Conservation (phyloP, 129 eudicot genomes). For the Solidago caesia region DNA sequence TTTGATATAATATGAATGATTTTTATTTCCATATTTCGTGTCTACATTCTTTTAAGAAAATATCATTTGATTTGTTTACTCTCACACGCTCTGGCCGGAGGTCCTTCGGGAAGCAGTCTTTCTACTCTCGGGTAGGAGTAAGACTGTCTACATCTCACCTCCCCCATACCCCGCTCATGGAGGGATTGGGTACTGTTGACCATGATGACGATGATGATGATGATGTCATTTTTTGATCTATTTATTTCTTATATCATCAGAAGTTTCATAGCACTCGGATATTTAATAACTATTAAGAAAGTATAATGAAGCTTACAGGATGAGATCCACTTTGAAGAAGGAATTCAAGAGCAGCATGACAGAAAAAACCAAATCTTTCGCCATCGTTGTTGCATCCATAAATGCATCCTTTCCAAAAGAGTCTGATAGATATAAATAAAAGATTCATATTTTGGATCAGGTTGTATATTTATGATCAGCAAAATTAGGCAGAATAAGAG, state of each 20-base stretch:
- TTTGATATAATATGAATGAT: background rate
- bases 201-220: too few relatives aligned
- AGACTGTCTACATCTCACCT: too few relatives aligned
- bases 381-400: slow-evolving; percentile 88
- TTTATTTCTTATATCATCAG: background rate
- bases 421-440: slow-evolving; percentile 39
- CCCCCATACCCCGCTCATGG: too few relatives aligned
- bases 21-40: background rate
- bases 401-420: slow-evolving; percentile 77
- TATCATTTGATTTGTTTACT: background rate
- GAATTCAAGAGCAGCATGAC: slow-evolving; percentile 96
- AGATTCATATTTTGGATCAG: slow-evolving; percentile 1
- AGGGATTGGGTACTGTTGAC: too few relatives aligned
- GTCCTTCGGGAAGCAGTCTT: background rate
- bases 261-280: background rate
- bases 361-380: slow-evolving; percentile 95
- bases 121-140: too few relatives aligned
- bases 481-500: background rate
- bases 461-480: background rate
- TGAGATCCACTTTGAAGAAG: slow-evolving; percentile 92
- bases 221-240: background rate
- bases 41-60: background rate
- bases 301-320: slow-evolving; percentile 68
- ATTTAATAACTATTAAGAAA: background rate
- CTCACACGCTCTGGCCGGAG: too few relatives aligned